Base-by-base conservation (phyloP, 2,329 filamentous ascomycete species). In the Fusarium sp. region DNA sequence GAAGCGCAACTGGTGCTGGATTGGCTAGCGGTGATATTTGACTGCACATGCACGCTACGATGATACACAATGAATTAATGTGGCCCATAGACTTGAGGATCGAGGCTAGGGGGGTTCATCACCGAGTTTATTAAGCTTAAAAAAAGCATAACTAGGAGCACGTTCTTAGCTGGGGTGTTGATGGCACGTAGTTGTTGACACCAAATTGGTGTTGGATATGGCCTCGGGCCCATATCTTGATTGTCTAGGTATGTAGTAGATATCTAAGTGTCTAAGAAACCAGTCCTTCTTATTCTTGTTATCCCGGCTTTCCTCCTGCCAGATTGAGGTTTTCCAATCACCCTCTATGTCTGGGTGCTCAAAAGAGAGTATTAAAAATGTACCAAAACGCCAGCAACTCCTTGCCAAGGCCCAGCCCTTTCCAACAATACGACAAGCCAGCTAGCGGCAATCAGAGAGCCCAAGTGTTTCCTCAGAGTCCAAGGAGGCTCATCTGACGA, bases 401-500 rank as follows among this genome's bases (percentile, higher is more conserved):
- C 76, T 61, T 77, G 69, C 74, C 62, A 47, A 45, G 60, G 57
- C 61, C 60, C 33, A 69, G 42, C 56, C 54, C 50, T 22, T 60
- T 64, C 40, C 59, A 66, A 64, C 56, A 66, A 29, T 16, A 50
- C 36, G 61, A 61, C 42, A 42, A 65, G 25, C 50, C 35, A 31
- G 50, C 16, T 40, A 58, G 8, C 16, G 60, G 35, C 35, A 35
- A 31, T 31, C 29, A 56, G 29, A n/a, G 33, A 56, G 20, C 42
- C 35, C 18, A 13, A 45, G 25, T 25, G 16, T 35, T 20, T 14
- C 7, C 27, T 73, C 69, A 84, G 36, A 84, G 63, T 5, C 91
- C 91, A 74, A 95, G 81, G 75, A 94, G 84, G 81, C 91, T 94
- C 92, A 94, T 93, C 81, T 94, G 92, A 75, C 92, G 87, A 77